phyloP scores from a whole-genome alignment of 1,284 basidiomycete genomes.

The Ustilago loliicola region DNA sequence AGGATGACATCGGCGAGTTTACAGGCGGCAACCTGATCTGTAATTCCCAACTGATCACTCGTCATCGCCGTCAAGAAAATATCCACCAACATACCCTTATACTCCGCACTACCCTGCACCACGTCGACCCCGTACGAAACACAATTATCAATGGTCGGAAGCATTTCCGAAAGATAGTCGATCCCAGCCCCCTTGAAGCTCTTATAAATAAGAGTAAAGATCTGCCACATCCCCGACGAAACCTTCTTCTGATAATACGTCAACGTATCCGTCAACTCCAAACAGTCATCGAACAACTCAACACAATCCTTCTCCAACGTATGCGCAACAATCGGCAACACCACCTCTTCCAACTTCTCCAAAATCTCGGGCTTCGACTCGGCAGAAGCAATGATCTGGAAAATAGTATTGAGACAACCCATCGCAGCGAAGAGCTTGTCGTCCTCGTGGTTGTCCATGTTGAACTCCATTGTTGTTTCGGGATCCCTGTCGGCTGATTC shows the following conservation, averaged over 20 bases:
- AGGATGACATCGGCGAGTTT: constrained; percentile 87
- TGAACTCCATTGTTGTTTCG: constrained; percentile 71
- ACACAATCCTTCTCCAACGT: constrained; percentile 75
- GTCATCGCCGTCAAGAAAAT: constrained; percentile 84
- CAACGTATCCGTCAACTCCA: constrained; percentile 85
- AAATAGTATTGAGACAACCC: constrained; percentile 76
- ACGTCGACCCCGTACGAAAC: constrained; percentile 84
- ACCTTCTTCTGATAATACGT: constrained; percentile 86
- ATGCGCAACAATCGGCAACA: constrained; percentile 82
- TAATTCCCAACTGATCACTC: constrained; percentile 78
- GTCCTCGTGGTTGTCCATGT: constrained; percentile 79
- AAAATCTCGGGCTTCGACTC: constrained; percentile 83
- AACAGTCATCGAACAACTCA: constrained; percentile 86
- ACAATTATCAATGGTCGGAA: constrained; percentile 89
- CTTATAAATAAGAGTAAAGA: constrained; percentile 85
- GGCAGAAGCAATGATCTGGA: constrained; percentile 76
- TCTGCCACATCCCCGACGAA: constrained; percentile 85
- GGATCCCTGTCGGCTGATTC: constrained; percentile 74
- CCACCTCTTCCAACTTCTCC: constrained; percentile 82
- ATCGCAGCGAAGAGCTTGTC: constrained; percentile 77
- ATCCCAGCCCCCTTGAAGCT: constrained; percentile 86
- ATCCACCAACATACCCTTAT: constrained; percentile 84
- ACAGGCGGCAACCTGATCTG: constrained; percentile 82
- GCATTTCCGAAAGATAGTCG: constrained; percentile 86
- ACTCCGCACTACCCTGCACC: constrained; percentile 80